Evolutionary conservation across 2,329 filamentous ascomycete genomes (phyloP), one percentile per base, ranked within the genome.

Genomic region (Scleromitrula shiraiana): DNA sequence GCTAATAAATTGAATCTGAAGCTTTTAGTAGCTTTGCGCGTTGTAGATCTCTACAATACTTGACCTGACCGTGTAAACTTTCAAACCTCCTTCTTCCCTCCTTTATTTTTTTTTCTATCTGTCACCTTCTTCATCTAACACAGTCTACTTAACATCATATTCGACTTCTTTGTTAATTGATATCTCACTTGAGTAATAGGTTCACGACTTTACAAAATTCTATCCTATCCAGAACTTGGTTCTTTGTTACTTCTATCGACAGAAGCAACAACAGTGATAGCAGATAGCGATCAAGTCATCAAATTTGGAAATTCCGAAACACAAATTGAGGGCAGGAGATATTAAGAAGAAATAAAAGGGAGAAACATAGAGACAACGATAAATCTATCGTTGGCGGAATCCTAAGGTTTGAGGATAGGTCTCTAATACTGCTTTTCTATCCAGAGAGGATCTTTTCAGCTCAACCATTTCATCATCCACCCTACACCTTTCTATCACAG

Each of bases 331-430:
- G 29, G 29, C n/a, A n/a, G 29, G 29, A 32, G 14, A 32, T 12
- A 15, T n/a, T n/a, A 32, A 15, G 15, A 32, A 32, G 15, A 15
- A 37, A 38, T 7, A 33, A 35, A 17, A 48, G n/a, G 1, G 30
- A 40, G 19, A 40, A 37, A 10, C 19, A 15, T 47, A 41, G 44
- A 51, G 51, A 50, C 51, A 52, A 30, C 56, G 42, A 48, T 38
- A 41, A 32, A 30, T 48, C 29, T n/a, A 47, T 54, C 53, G 52
- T 60, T 58, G 58, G 54, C 53, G 56, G 56, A 58, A 30, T n/a
- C 56, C 53, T 56, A 62, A 64, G 62, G 61, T 64, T 65, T 64
- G 62, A 62, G 58, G 54, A 59, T 57, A 58, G 59, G 60, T 64
- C 60, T 62, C 55, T 63, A 62, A 53, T 60, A 59, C 60, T 63